These are phyloP conservation scores for Hyphochytrium catenoides DNA, from an alignment of 352 stramenopile species.

Conservation along the genomic window DNA sequence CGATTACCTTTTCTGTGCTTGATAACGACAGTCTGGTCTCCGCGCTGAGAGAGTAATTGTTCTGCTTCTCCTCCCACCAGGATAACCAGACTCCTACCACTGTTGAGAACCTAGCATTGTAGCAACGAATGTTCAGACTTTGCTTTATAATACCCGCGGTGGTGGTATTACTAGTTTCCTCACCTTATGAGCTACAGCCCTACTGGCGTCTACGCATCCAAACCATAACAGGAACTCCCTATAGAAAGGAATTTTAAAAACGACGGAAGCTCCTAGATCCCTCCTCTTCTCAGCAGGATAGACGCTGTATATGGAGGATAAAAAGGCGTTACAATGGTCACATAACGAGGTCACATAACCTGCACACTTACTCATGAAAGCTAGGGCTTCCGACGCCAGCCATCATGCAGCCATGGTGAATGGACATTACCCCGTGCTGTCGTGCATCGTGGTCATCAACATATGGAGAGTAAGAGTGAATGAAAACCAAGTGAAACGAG, in stretches of 20 bases:
- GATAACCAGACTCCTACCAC: constrained; percentile 46
- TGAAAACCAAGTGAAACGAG: too few relatives aligned
- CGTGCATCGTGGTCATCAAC: too few relatives aligned
- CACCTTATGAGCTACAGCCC: constrained; percentile 21
- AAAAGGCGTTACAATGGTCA: constrained; percentile 1
- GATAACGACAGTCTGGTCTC: constrained; percentile 42
- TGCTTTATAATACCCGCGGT: background rate
- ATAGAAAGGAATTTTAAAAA: constrained; percentile 43
- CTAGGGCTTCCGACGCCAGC: constrained; percentile 21
- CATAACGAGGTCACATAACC: background rate
- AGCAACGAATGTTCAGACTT: constrained; percentile 1
- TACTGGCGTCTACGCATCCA: constrained; percentile 37
- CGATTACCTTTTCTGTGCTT: constrained; percentile 32
- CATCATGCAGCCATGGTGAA: constrained; percentile 33
- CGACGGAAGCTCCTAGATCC: constrained; percentile 36
- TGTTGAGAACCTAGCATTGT: constrained; percentile 18
- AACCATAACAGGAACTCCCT: constrained; percentile 46
- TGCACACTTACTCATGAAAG: background rate
- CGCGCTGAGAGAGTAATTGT: constrained; percentile 43
- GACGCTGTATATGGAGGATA: constrained; percentile 32
- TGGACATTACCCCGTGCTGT: constrained; percentile 37
- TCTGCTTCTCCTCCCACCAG: constrained; percentile 46
- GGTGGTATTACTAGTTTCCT: constrained; percentile 9
- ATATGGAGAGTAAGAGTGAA: too few relatives aligned
- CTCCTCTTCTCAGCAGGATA: constrained; percentile 27